Evolutionary conservation across 2,329 filamentous ascomycete species (phyloP).

Genomic region (Calonectria pteridis): DNA sequence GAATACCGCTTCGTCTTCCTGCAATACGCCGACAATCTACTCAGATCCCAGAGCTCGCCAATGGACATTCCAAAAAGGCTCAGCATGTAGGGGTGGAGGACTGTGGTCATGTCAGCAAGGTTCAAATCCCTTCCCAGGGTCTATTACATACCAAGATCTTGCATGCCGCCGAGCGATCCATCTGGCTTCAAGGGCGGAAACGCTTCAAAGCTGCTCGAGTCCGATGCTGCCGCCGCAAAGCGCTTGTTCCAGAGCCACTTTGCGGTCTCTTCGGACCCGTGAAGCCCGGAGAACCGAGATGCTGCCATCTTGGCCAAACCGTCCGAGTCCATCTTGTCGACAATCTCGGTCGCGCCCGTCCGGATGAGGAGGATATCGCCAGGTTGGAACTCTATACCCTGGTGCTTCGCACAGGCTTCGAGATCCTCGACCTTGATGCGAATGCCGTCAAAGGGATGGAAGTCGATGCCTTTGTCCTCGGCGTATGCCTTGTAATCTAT

Average conservation of each 20-base stretch:
- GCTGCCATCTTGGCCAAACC: constrained; percentile 50
- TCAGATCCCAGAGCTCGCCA: constrained; percentile 26
- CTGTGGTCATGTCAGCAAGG: constrained; percentile 36
- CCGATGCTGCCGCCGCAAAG: constrained; percentile 63
- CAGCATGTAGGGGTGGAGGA: constrained; percentile 63
- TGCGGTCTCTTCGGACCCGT: constrained; percentile 64
- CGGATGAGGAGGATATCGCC: constrained; percentile 77
- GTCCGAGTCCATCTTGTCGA: constrained; percentile 58
- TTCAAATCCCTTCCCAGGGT: accelerated
- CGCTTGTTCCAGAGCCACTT: constrained; percentile 78
- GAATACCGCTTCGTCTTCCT: constrained; percentile 7
- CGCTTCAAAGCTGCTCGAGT: constrained; percentile 21
- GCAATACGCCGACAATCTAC: constrained; percentile 15
- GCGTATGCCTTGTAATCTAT: constrained; percentile 66
- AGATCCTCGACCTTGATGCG: constrained; percentile 68
- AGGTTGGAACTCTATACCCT: constrained; percentile 72
- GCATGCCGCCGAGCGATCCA: constrained; percentile 5
- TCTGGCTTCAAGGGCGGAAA: constrained; percentile 19
- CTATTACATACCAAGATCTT: constrained; percentile 49
- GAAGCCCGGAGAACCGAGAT: constrained; percentile 52
- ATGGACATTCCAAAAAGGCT: constrained; percentile 60
- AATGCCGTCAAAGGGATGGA: constrained; percentile 64
- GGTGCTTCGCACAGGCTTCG: constrained; percentile 67
- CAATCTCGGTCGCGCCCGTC: constrained; percentile 71
- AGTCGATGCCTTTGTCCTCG: constrained; percentile 61